A percentile compares a stretch with the other conserved stretches of the same genome.
Conservation (phyloP, 805 yeast species). For the Saturnispora quitensis region DNA sequence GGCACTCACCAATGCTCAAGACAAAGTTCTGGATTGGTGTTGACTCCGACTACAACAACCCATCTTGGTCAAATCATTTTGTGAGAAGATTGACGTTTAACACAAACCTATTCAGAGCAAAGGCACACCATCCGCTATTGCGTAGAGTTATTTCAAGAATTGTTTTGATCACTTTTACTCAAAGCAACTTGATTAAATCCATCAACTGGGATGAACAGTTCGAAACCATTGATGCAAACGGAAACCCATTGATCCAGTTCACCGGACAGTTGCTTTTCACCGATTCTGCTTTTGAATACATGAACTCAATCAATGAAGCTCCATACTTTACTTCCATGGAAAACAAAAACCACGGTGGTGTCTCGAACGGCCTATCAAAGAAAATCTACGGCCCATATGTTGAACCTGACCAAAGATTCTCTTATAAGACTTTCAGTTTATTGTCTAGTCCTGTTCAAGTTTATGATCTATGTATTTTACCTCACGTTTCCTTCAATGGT, state of each 20-base stretch:
- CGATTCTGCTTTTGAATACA: conserved; percentile 25
- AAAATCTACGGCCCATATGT: conserved; percentile 22
- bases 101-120: conserved; percentile 23
- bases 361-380: conserved; percentile 7
- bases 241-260: conserved; percentile 25
- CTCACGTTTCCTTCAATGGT: conserved; percentile 25
- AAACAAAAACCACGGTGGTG: conserved; percentile 13
- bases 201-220: conserved; percentile 24
- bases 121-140: conserved; percentile 27
- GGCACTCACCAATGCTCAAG: conserved; percentile 11
- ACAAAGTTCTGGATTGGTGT: conserved; percentile 19
- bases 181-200: conserved; percentile 19
- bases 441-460: conserved; percentile 26
- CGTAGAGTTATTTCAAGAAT: conserved; percentile 27
- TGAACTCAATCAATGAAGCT: conserved; percentile 17
- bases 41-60: conserved; percentile 22
- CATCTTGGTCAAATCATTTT: conserved; percentile 23
- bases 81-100: conserved; percentile 24
- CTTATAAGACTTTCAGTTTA: conserved; percentile 21
- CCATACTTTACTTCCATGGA: conserved; percentile 19
- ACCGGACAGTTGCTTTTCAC: conserved; percentile 27
- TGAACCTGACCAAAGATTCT: conserved; percentile 14
- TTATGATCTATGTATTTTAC: conserved; percentile 24
- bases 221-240: conserved; percentile 24
- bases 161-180: conserved; percentile 23